Evolutionary conservation across 2,329 filamentous ascomycete species (phyloP).

Genomic region (Colletotrichum sp.): DNA sequence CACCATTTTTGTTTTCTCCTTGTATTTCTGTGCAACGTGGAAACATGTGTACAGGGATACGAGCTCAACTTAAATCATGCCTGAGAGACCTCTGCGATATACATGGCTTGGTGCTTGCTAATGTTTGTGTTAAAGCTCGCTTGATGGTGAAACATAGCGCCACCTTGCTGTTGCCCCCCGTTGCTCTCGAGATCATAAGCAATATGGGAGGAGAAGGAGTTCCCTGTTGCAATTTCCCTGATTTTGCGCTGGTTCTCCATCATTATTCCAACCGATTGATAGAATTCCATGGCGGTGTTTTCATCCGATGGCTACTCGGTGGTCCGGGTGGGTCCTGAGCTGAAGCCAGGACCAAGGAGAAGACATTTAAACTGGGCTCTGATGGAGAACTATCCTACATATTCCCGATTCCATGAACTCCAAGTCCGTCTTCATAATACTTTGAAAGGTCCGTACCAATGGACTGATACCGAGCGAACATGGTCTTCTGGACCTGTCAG

Average conservation of each 20-base stretch:
- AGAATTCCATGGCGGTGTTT: fast-evolving
- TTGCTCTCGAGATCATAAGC: not conserved
- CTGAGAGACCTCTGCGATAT: not conserved
- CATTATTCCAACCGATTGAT: not conserved
- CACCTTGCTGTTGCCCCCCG: no score
- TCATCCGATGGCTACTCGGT: not conserved
- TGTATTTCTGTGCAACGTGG: not conserved
- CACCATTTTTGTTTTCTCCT: fast-evolving
- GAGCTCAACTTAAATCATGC: not conserved
- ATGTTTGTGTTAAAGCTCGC: not conserved
- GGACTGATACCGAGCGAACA: not conserved
- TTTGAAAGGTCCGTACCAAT: not conserved
- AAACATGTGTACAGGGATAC: not conserved
- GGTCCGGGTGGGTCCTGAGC: not conserved
- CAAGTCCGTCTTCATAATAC: not conserved
- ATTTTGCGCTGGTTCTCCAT: not conserved
- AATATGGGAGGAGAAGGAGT: not conserved
- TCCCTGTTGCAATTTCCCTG: not conserved
- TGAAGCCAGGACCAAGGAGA: not conserved
- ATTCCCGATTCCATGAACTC: not conserved
- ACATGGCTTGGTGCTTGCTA: not conserved
- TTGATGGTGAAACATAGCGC: not conserved
- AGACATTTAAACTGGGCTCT: no score
- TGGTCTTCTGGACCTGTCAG: not conserved
- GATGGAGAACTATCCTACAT: not conserved